These are phyloP conservation scores for Penicillium sp. DNA, from an alignment of 2,329 filamentous ascomycete species.

Conservation along the genomic window DNA sequence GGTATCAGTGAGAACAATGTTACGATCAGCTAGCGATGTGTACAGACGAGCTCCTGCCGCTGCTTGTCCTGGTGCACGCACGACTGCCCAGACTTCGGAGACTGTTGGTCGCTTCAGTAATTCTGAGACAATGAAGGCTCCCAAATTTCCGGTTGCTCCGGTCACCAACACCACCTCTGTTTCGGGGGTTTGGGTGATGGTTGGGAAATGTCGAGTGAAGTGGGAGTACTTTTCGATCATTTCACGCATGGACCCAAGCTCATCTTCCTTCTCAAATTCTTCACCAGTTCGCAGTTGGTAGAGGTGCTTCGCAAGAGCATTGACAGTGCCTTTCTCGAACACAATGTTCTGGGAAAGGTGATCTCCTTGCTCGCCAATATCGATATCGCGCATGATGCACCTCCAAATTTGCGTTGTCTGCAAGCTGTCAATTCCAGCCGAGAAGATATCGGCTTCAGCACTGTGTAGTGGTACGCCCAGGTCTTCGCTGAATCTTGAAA, in stretches of 20 bases:
- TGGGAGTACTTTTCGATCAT: conserved; percentile 50
- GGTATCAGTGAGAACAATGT: conserved; percentile 24
- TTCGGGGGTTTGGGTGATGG: conserved; percentile 26
- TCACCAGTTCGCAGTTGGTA: conserved; percentile 44
- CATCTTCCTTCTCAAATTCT: conserved; percentile 34
- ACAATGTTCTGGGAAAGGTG: conserved; percentile 58
- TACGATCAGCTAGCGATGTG: conserved; percentile 45
- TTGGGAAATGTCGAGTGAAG: conserved; percentile 33
- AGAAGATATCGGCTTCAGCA: conserved; percentile 58
- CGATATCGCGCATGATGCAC: conserved; percentile 53
- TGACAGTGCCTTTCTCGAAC: conserved; percentile 57
- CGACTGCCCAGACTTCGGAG: conserved; percentile 55
- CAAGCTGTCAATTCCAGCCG: conserved; percentile 58
- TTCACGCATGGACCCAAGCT: conserved; percentile 48
- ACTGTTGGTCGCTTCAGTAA: conserved; percentile 42
- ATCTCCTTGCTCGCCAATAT: conserved; percentile 44
- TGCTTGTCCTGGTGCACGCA: conserved; percentile 46
- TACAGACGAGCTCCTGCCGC: conserved; percentile 47
- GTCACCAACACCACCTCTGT: conserved; percentile 52
- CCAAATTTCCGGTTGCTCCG: conserved; percentile 66
- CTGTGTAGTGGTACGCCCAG: conserved; percentile 19
- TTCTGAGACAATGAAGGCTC: conserved; percentile 57
- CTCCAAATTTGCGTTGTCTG: conserved; percentile 58
- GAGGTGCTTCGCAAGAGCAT: conserved; percentile 49
- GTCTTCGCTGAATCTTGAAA: conserved; percentile 37